phyloP scores from a whole-genome alignment of 345 rosid genomes.

The Mallotus nudiflorus region DNA sequence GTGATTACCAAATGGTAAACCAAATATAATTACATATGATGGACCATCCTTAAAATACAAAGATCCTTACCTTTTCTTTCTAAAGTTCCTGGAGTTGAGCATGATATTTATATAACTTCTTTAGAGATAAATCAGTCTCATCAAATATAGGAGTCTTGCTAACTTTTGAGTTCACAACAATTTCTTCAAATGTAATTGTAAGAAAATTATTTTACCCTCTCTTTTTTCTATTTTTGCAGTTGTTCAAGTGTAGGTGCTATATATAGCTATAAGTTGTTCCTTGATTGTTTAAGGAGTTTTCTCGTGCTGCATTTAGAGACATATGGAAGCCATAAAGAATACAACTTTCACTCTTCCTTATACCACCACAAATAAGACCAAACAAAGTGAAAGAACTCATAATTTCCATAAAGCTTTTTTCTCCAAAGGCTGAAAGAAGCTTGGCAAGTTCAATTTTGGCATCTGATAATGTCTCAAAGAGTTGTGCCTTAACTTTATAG shows the following conservation, averaged over 20 bases:
- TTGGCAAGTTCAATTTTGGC: slow-evolving; percentile 75
- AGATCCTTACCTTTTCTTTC: slow-evolving; percentile 76
- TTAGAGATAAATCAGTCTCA: slow-evolving; percentile 77
- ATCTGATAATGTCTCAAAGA: slow-evolving; percentile 83
- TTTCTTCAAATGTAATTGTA: slow-evolving; percentile 87
- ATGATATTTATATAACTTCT: slow-evolving; percentile 77
- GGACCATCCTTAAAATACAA: not conserved
- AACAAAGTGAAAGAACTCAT: slow-evolving; percentile 46
- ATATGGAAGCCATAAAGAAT: slow-evolving; percentile 14
- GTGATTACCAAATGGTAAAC: slow-evolving; percentile 12
- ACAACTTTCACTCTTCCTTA: not conserved
- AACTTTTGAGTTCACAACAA: slow-evolving; percentile 59
- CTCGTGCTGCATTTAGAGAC: slow-evolving; percentile 69
- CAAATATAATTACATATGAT: slow-evolving; percentile 1
- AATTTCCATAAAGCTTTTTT: slow-evolving; percentile 57
- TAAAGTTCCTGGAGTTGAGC: slow-evolving; percentile 83
- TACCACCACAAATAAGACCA: not conserved
- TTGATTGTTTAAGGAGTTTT: slow-evolving; percentile 80
- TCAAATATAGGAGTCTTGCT: slow-evolving; percentile 63
- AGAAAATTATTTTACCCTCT: slow-evolving; percentile 74
- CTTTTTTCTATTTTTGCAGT: slow-evolving; percentile 89
- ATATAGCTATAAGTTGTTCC: slow-evolving; percentile 91
- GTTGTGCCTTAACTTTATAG: slow-evolving; percentile 84
- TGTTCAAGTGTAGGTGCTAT: slow-evolving; percentile 88
- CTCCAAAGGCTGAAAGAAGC: slow-evolving; percentile 82